A percentile compares a stretch with the other conserved stretches of the same genome.
Evolutionary conservation across 2,329 filamentous ascomycete species (phyloP).

Genomic region (Nemania sp.): DNA sequence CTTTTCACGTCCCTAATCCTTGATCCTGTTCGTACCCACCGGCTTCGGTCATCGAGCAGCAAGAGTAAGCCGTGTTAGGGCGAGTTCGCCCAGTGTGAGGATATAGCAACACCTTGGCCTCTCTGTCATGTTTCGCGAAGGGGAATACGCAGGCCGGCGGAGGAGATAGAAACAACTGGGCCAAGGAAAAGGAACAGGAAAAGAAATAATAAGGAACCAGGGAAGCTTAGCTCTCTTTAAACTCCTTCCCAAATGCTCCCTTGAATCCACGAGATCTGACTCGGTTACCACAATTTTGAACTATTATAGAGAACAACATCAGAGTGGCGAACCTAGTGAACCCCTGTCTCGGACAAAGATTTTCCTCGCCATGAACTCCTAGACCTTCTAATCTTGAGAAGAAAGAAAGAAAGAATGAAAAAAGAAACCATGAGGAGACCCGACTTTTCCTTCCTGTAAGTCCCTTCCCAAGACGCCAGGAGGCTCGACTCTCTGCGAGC

Average conservation of each 20-base stretch:
- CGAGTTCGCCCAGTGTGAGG: neutral
- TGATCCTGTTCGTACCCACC: constrained; percentile 1
- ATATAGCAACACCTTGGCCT: neutral
- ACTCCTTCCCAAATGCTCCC: constrained; percentile 25
- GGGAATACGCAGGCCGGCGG: neutral
- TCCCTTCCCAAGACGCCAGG: constrained; percentile 9
- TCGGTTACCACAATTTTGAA: constrained; percentile 4
- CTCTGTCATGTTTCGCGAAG: neutral
- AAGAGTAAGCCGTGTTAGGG: neutral
- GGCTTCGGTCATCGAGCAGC: neutral
- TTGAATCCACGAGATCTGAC: constrained; percentile 9
- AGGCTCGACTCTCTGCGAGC: constrained; percentile 4
- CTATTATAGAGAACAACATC: constrained; percentile 11
- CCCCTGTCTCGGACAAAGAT: constrained; percentile 8
- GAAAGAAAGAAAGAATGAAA: constrained; percentile 10
- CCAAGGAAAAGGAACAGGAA: neutral
- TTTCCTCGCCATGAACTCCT: constrained; percentile 6
- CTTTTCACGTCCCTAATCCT: neutral
- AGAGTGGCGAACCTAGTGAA: constrained; percentile 2
- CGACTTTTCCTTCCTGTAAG: neutral
- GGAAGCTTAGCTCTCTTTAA: constrained; percentile 20
- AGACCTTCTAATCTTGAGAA: constrained; percentile 5
- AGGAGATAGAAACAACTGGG: no score
- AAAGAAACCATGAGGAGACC: constrained; percentile 1
- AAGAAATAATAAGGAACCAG: constrained; percentile 6